These are phyloP conservation scores for grape (Vitis vinifera) DNA, from an alignment of 164 flowering plant species.

Conservation along the genomic window DNA sequence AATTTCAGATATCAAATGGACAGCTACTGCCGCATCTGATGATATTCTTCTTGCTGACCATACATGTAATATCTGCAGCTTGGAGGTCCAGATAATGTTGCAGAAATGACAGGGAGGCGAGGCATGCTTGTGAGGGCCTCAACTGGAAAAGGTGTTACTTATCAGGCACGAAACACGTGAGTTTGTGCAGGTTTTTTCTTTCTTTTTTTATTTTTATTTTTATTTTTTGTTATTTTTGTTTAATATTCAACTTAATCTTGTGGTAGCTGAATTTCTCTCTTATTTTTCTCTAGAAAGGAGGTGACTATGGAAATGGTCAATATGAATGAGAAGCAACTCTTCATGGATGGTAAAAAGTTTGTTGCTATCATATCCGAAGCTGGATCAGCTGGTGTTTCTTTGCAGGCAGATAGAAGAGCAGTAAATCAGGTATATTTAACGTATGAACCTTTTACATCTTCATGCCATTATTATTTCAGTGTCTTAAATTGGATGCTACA, in stretches of 20 bases:
- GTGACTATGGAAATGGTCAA: constrained; percentile 98
- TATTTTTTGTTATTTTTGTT: background rate
- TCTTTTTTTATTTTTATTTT: background rate
- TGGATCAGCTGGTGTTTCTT: constrained; percentile 99
- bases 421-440: constrained; percentile 64
- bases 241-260: constrained; percentile 1
- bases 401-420: constrained; percentile 97
- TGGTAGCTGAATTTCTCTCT: constrained; percentile 3
- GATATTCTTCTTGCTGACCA: background rate
- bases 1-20: too few species aligned
- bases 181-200: constrained; percentile 29
- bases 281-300: constrained; percentile 66
- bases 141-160: constrained; percentile 91
- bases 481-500: background rate
- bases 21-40: background rate
- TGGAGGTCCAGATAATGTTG: constrained; percentile 95
- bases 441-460: background rate
- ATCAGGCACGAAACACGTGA: constrained; percentile 95
- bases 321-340: constrained; percentile 94
- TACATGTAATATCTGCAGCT: constrained; percentile 55
- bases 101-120: constrained; percentile 97
- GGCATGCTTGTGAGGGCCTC: constrained; percentile 96
- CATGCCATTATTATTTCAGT: background rate
- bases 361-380: constrained; percentile 98
- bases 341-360: constrained; percentile 93